Evolutionary conservation across 345 rosid genomes (phyloP).

Genomic region (Euphorbia peplus): DNA sequence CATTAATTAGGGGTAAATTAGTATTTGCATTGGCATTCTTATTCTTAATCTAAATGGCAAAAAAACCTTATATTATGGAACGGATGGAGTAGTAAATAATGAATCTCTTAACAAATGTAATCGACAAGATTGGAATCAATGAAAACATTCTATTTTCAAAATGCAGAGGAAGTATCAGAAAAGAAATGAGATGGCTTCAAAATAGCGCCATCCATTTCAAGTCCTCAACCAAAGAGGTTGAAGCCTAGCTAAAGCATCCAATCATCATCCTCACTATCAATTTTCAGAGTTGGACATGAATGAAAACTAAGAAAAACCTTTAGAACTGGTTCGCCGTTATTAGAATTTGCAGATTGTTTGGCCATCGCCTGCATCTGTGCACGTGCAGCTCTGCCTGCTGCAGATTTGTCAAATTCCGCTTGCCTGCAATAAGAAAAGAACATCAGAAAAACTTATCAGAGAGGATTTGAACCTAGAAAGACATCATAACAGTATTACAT

Average conservation of each 20-base stretch:
- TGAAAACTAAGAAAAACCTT: slow-evolving; percentile 42
- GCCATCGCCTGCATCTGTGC: slow-evolving; percentile 72
- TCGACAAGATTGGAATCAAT: slow-evolving; percentile 5
- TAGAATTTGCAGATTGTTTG: slow-evolving; percentile 64
- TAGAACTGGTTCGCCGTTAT: slow-evolving; percentile 79
- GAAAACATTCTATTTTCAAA: not conserved
- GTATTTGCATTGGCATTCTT: no score
- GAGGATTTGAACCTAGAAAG: not conserved
- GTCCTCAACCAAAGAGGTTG: not conserved
- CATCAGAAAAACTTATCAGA: not conserved
- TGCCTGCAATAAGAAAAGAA: slow-evolving; percentile 45
- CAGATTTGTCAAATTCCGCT: slow-evolving; percentile 79
- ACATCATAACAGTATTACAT: not conserved
- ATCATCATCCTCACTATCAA: not conserved
- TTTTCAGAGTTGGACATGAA: not conserved
- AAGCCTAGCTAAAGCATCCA: not conserved
- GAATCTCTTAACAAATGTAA: not conserved
- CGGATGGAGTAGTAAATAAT: no score
- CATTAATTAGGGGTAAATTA: no score
- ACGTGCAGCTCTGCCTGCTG: slow-evolving; percentile 88
- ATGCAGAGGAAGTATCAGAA: not conserved
- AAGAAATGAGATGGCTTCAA: not conserved
- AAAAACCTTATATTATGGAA: no score
- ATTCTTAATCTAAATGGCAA: no score
- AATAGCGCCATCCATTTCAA: not conserved